These are phyloP conservation scores for Nigrospora sphaerica DNA, from an alignment of 2,329 filamentous ascomycete genomes.

Conservation along the genomic window DNA sequence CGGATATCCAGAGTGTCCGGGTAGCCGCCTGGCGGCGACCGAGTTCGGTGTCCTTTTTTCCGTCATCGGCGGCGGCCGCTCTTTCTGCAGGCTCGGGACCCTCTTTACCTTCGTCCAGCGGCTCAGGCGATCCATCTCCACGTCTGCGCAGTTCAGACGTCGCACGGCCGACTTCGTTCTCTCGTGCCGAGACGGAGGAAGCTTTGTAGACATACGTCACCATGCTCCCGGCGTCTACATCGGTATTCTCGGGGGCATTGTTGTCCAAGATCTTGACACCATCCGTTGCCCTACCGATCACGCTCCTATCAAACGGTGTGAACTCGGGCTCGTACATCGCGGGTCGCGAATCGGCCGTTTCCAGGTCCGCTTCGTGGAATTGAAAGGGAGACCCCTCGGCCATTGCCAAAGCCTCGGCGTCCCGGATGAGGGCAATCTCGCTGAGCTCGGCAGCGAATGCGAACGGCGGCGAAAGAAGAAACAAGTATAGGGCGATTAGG, in stretches of 20 bases:
- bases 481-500: slow-evolving; percentile 53
- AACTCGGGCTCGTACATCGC: slow-evolving; percentile 55
- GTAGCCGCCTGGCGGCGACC: slow-evolving; percentile 21
- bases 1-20: slow-evolving; percentile 66
- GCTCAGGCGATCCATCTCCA: not conserved
- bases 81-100: slow-evolving; percentile 6
- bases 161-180: slow-evolving; percentile 12
- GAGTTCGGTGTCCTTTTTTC: slow-evolving; percentile 8
- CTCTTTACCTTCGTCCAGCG: not conserved
- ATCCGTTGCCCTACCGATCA: slow-evolving; percentile 53
- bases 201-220: slow-evolving; percentile 59
- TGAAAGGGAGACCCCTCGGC: slow-evolving; percentile 7
- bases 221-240: slow-evolving; percentile 55
- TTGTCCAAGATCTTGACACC: slow-evolving; percentile 50
- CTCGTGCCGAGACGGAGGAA: slow-evolving; percentile 39
- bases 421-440: slow-evolving; percentile 8
- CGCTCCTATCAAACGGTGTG: slow-evolving; percentile 49
- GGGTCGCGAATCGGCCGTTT: slow-evolving; percentile 13
- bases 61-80: slow-evolving; percentile 12
- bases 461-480: slow-evolving; percentile 50
- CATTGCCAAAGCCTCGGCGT: slow-evolving; percentile 10
- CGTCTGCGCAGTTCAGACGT: not conserved
- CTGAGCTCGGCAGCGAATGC: slow-evolving; percentile 54
- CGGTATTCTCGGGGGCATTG: slow-evolving; percentile 53
- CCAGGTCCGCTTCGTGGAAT: slow-evolving; percentile 3